Percentiles rank a stretch among this genome's conserved stretches.
phyloP scores from a whole-genome alignment of 176 grass and related monocot species.

The Carex cristatella region DNA sequence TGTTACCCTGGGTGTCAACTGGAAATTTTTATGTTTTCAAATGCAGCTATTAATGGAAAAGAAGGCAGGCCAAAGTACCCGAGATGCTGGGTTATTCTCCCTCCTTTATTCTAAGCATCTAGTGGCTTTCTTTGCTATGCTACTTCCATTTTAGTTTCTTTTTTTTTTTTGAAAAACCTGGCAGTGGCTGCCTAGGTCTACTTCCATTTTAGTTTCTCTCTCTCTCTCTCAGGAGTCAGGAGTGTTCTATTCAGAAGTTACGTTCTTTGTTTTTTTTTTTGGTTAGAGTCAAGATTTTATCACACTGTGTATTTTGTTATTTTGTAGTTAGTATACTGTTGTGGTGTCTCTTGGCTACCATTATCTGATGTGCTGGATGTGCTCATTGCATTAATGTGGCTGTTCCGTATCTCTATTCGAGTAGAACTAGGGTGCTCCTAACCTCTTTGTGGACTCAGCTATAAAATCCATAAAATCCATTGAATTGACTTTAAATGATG shows the following conservation, averaged over 20 bases:
- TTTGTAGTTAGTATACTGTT: neutral
- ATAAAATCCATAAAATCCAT: too few relatives aligned
- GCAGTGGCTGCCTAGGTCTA: too few relatives aligned
- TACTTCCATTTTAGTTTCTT: neutral
- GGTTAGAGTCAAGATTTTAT: neutral
- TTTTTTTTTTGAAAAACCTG: too few relatives aligned
- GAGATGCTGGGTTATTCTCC: slow-evolving; percentile 82
- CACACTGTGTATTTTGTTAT: neutral
- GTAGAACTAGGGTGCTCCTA: too few relatives aligned
- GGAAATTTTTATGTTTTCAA: slow-evolving; percentile 21
- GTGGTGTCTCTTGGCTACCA: neutral
- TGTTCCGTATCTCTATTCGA: neutral
- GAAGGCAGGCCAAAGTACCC: slow-evolving; percentile 72
- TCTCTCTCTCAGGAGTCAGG: neutral
- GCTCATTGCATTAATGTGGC: too few relatives aligned
- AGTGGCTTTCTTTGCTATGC: neutral
- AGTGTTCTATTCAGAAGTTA: neutral
- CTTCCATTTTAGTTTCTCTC: neutral
- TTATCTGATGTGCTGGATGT: too few relatives aligned
- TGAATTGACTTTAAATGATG: too few relatives aligned
- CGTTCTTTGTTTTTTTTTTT: neutral
- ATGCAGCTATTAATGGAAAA: slow-evolving; percentile 84
- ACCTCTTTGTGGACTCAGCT: too few relatives aligned
- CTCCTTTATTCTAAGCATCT: slow-evolving; percentile 64
- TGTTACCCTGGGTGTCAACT: neutral